Conservation (phyloP, 352 stramenopile genomes). For the Globisporangium irregulare region DNA sequence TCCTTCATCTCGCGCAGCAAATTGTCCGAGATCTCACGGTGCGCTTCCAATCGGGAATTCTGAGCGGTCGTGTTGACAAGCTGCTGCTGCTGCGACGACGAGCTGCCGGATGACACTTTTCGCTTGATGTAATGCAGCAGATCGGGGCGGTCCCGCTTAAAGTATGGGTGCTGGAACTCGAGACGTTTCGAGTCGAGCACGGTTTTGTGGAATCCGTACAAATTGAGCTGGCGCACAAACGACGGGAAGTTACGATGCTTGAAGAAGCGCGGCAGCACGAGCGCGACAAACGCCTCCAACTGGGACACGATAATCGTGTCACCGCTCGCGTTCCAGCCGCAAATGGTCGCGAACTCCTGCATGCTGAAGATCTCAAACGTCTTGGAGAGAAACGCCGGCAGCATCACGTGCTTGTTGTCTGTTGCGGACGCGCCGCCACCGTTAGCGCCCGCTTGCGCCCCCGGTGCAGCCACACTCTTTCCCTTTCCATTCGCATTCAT, state of each 20-base stretch:
- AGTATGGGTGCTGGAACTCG: slow-evolving; percentile 93
- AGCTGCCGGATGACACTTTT: slow-evolving; percentile 67
- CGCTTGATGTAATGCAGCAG: slow-evolving; percentile 87
- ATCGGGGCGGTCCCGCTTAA: slow-evolving; percentile 84
- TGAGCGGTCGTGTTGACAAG: slow-evolving; percentile 48
- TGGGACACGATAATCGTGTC: slow-evolving; percentile 92
- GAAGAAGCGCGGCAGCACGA: slow-evolving; percentile 88
- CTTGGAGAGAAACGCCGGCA: slow-evolving; percentile 91
- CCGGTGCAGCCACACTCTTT: slow-evolving; percentile 5
- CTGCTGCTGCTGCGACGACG: slow-evolving; percentile 29
- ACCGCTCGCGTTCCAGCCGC: slow-evolving; percentile 88
- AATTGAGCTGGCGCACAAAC: slow-evolving; percentile 94
- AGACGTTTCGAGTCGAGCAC: slow-evolving; percentile 89
- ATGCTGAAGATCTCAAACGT: slow-evolving; percentile 94
- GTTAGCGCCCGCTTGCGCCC: neutral
- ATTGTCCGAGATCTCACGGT: slow-evolving; percentile 77
- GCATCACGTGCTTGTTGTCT: slow-evolving; percentile 79
- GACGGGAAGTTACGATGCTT: slow-evolving; percentile 93
- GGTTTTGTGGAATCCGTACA: slow-evolving; percentile 93
- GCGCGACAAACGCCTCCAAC: slow-evolving; percentile 74
- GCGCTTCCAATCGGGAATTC: slow-evolving; percentile 66
- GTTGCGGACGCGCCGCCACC: no score
- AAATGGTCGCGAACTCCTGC: slow-evolving; percentile 75
- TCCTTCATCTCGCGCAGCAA: slow-evolving; percentile 84
- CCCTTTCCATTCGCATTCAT: slow-evolving; percentile 4